Evolutionary conservation across 2,329 filamentous ascomycete genomes (phyloP), one percentile per base, ranked within the genome.

Genomic region (Ascochyta koolunga): DNA sequence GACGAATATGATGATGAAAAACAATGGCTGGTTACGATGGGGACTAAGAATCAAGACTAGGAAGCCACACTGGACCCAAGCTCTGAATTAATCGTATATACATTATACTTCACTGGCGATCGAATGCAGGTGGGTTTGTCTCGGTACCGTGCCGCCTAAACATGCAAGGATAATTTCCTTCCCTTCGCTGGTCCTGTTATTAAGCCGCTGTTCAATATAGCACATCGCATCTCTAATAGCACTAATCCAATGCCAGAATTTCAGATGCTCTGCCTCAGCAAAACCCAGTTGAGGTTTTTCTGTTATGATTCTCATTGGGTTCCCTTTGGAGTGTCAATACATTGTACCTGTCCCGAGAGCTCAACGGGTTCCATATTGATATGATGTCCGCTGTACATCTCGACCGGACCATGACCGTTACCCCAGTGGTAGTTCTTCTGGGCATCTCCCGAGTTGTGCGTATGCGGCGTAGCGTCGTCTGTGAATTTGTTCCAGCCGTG

Each of bases 361-460:
- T 59, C 53, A 24, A 44, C 35, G 15, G 53, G 56, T 32, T 54
- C 56, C 45, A 40, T 50, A 10, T 50, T 54, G 33, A 50, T 22
- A 31, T 43, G 27, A 33, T 56, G 42, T 25, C 54, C 40, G 8
- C 53, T 51, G 19, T 53, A 50, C 42, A 57, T 54, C 38, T 59
- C 54, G 22, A 51, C 42, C n/a, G 53, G 56, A 15, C 33, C 56
- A 45, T 44, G 45, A 21, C 19, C 54, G 31, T 41, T 50, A 29
- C 33, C 29, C 48, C 53, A 56, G 9, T 50, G 53, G 10, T 36
- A 19, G 11, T 11, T 46, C 31, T 59, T 50, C 21, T 40, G 43
- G 13, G n/a, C 9, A 27, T 39, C 21, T 43, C 29, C 25, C 18
- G 39, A 46, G 19, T 45, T 33, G 8, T 48, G 38, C 24, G 33